Evolutionary conservation across 805 yeast genomes (phyloP), one percentile per base, ranked within the genome.

Genomic region (Candida easanensis): DNA sequence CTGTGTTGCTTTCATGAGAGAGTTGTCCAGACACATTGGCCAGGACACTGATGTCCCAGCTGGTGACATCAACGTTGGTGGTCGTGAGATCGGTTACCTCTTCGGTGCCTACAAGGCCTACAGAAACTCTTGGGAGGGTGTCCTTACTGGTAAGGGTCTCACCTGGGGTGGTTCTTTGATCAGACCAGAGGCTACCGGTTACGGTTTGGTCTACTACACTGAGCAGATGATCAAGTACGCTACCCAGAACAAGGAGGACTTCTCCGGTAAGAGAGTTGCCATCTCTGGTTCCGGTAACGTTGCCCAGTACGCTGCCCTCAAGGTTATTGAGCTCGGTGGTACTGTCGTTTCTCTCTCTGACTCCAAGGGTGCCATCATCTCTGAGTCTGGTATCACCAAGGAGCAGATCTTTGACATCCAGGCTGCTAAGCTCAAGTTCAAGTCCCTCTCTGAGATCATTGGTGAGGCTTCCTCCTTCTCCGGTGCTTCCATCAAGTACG

Each of bases 131-230:
- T 91, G 89, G 84, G 91, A 91, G 69, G 98, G 98, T 79, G 95
- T 91, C 41, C 78, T 91, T 60, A 91, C 99, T 66, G 99, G 99
- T 72, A 91, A 91, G 77, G 97, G 97, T 63, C 77, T 90, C 64
- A 74, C 84, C 67, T 93, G 97, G 97, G 99, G 99, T 79, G 99
- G 98, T 63, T 91, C 98, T 61, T 78, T 91, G 68, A 90, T 91
- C 73, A 86, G 99, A 74, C 97, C 98, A 55, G 99, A 91, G 80
- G 99, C 99, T 54, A 91, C 99, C 51, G 99, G 99, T 70, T 91
- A 83, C 78, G 99, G 99, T 74, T 74, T 87, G 48, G 91, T 91
- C 53, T 91, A 91, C 83, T 91, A 87, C 77, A 95, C 90, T 55
- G 96, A 89, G 74, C 88, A 91, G 75, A 91, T 91, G 97, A 88